A percentile compares a stretch with the other conserved stretches of the same genome.
These are phyloP conservation scores for Pleurozium schreberi DNA, from an alignment of 225 moss, liverwort and hornwort species.

Conservation along the genomic window DNA sequence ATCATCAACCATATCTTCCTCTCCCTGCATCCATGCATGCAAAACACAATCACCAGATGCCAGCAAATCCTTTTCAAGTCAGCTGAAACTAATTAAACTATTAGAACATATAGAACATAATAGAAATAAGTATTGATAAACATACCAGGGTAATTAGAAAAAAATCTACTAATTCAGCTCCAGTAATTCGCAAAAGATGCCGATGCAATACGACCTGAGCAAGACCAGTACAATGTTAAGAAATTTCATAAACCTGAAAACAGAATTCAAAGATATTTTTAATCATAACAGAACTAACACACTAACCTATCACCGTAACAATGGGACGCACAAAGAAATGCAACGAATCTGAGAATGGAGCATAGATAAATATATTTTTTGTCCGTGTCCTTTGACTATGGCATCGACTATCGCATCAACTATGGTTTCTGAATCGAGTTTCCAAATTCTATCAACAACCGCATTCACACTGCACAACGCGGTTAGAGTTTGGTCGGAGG, in stretches of 20 bases:
- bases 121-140: background rate
- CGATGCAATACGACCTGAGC: constrained; percentile 67
- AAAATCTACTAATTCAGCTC: constrained; percentile 67
- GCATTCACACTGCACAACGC: background rate
- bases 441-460: background rate
- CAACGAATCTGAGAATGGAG: background rate
- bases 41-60: background rate
- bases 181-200: constrained; percentile 83
- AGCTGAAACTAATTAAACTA: background rate
- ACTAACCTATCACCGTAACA: background rate
- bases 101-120: background rate
- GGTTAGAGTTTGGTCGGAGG: background rate
- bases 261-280: background rate
- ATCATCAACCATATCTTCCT: constrained; percentile 33
- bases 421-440: background rate
- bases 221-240: background rate
- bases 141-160: constrained; percentile 48
- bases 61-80: background rate
- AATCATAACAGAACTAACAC: background rate
- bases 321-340: background rate
- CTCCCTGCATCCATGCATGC: constrained; percentile 33
- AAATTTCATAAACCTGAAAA: background rate
- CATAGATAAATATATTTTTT: background rate
- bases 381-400: background rate
- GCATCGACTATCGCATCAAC: background rate